Base-by-base conservation (phyloP, 345 rosid species). In the Eucalyptus tenuipes region DNA sequence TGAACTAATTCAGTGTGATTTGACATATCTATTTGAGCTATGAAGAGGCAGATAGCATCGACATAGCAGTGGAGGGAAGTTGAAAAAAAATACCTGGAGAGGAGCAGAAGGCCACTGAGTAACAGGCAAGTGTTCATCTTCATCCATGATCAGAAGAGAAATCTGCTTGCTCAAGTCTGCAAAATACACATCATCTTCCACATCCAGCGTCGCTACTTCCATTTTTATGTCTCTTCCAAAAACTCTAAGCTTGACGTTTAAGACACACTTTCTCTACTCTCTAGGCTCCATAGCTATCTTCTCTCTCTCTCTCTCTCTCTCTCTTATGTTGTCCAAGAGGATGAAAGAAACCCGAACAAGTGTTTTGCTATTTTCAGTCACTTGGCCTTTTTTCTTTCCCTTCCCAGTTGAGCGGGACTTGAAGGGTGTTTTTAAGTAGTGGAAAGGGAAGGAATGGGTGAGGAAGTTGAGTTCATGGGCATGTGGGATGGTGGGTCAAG, bases 81-180 rank as follows among this genome's bases (percentile, higher is more conserved):
- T 45, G 20, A 50, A 79, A 71, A 71, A 45, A 89, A 57, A 47
- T 49, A 95, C 99, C 98, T 96, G 97, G 82, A 92, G 93, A 86
- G 97, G 92, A 92, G 94, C 93, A 81, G 99, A 90, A 84, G 90
- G 90, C 90, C 86, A 88, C 31, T 85, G 88, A 59, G 93, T 89
- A 88, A 93, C 92, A 59, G 89, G 91, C 93, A 48, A 95, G 88
- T 94, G 98, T 59, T 97, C 99, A 22, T 97, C 99, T 50, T 97
- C 99, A 20, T 90, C 99, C 98, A 94, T 96, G 92, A 97, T 96
- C 33, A 97, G 97, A 87, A 97, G 98, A 90, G 99, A 96, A 89
- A 97, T 96, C 90, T 92, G 98, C 94, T 91, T 96, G 96, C 97
- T 96, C 52, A 97, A 92, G 93, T 97, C 99, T 87, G 99, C 99